A percentile compares a stretch with the other conserved stretches of the same genome.
Evolutionary conservation across 2,329 filamentous ascomycete species (phyloP).

Genomic region (Alternaria brassicae): DNA sequence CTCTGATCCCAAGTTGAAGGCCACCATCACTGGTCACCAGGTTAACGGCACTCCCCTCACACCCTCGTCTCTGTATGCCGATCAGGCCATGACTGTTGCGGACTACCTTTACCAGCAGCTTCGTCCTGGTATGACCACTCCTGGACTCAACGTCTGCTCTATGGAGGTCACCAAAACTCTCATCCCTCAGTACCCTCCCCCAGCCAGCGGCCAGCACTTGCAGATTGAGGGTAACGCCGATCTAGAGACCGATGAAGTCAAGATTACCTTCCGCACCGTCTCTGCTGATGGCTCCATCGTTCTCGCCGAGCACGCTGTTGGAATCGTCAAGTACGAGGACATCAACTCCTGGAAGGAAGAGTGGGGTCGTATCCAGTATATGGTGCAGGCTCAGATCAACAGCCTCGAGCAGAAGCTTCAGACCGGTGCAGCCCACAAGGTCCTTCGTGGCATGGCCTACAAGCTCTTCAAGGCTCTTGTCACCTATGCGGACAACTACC

Average conservation of each 20-base stretch:
- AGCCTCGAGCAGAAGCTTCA: slow-evolving; percentile 72
- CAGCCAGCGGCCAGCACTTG: slow-evolving; percentile 64
- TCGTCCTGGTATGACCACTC: slow-evolving; percentile 62
- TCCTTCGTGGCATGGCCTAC: slow-evolving; percentile 78
- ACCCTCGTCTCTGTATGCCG: slow-evolving; percentile 69
- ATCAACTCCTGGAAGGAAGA: slow-evolving; percentile 67
- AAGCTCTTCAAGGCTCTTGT: slow-evolving; percentile 71
- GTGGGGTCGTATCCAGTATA: slow-evolving; percentile 70
- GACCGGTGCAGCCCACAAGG: slow-evolving; percentile 72
- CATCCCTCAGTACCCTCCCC: slow-evolving; percentile 62
- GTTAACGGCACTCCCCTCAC: slow-evolving; percentile 72
- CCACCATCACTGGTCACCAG: slow-evolving; percentile 69
- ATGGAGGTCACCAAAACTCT: slow-evolving; percentile 76
- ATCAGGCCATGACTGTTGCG: slow-evolving; percentile 70
- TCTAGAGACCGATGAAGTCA: slow-evolving; percentile 61
- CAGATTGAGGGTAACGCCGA: slow-evolving; percentile 68
- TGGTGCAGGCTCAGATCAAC: slow-evolving; percentile 64
- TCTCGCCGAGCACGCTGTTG: slow-evolving; percentile 67
- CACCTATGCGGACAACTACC: slow-evolving; percentile 63
- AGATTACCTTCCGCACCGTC: slow-evolving; percentile 64
- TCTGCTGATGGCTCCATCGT: slow-evolving; percentile 65
- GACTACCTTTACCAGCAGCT: slow-evolving; percentile 73
- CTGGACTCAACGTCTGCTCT: slow-evolving; percentile 69
- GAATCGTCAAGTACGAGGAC: slow-evolving; percentile 68
- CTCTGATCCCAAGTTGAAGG: slow-evolving; percentile 67